Evolutionary conservation across 164 flowering plant species (phyloP), one percentile per base, ranked within the genome.

Genomic region (Vitis rotundifolia): DNA sequence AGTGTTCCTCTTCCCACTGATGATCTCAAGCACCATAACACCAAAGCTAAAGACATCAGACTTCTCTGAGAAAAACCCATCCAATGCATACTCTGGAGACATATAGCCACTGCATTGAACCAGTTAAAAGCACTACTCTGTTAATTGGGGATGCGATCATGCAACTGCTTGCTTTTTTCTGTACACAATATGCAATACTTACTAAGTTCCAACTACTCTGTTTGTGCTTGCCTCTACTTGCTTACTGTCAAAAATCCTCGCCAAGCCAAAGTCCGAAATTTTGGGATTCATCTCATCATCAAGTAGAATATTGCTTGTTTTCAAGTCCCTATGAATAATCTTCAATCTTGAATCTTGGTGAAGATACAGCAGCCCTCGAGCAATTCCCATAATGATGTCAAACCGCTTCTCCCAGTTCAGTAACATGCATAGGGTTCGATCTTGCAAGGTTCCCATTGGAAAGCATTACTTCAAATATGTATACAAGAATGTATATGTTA

Each of bases 41-140:
- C 67, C 73, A 53, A 70, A 70, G 16, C 73, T 70, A 19, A 61
- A 70, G n/a, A 62, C 73, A 62, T 70, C 73, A 7, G 73, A 70
- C 48, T 70, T 70, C 2, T 52, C 47, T 16, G 73, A 70, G 53
- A 70, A 70, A 61, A 62, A 11, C 3, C 67, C 73, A n/a, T 70
- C 61, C 14, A 70, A 31, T 15, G 73, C 73, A 54, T 70, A 62
- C 61, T 70, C 73, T 1, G 67, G 73, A 53, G 73, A 61, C 67
- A 70, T 70, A 53, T 70, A 69, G 9, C 73, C 73, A 37, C 73
- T 70, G 61, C 66, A 70, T 29, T 59, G 3, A 47, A 49, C 44
- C 44, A 31, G 7, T 31, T 31, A 31, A 31, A 31, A 31, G 7
- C 6, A 31, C 0, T 4, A 31, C 44, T 31, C 44, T 0, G 6